These are phyloP conservation scores for Botryosphaeria dothidea DNA, from an alignment of 2,329 filamentous ascomycete genomes.

Conservation along the genomic window DNA sequence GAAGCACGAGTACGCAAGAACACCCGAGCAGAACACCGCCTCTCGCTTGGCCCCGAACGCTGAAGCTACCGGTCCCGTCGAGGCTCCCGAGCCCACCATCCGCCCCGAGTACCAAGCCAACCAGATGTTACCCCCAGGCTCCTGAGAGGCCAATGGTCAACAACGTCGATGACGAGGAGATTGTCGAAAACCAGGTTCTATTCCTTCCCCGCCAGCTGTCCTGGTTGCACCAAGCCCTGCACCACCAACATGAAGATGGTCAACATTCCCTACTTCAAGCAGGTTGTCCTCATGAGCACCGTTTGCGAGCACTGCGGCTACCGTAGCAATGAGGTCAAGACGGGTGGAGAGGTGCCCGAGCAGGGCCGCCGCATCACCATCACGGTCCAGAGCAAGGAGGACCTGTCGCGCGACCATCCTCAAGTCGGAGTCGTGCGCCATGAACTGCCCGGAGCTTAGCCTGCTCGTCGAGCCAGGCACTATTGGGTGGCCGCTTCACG, in stretches of 20 bases:
- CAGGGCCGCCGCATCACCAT: conserved; percentile 83
- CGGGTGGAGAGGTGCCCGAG: conserved; percentile 86
- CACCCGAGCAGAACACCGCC: conserved; percentile 79
- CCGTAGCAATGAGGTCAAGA: conserved; percentile 96
- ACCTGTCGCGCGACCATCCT: conserved; percentile 91
- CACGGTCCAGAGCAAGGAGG: conserved; percentile 65
- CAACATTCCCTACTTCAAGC: conserved; percentile 96
- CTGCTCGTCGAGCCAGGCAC: conserved; percentile 91
- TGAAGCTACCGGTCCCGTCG: conserved; percentile 34
- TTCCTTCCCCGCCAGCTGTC: conserved; percentile 86
- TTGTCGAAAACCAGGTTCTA: conserved; percentile 92
- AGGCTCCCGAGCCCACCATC: conserved; percentile 58
- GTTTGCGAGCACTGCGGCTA: conserved; percentile 91
- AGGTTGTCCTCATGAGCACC: conserved; percentile 94
- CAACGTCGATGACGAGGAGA: conserved; percentile 67
- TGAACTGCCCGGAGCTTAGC: conserved; percentile 83
- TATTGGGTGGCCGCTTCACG: conserved; percentile 91
- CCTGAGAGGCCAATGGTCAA: conserved; percentile 39
- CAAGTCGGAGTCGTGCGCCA: conserved; percentile 88
- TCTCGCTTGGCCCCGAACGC: conserved; percentile 68
- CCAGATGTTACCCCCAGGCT: conserved; percentile 47
- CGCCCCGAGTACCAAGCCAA: conserved; percentile 54
- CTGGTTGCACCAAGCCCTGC: conserved; percentile 83
- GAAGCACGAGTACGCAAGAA: conserved; percentile 80
- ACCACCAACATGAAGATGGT: conserved; percentile 98